phyloP scores from a whole-genome alignment of 257 asterid species.

The Solanum tacnaense region DNA sequence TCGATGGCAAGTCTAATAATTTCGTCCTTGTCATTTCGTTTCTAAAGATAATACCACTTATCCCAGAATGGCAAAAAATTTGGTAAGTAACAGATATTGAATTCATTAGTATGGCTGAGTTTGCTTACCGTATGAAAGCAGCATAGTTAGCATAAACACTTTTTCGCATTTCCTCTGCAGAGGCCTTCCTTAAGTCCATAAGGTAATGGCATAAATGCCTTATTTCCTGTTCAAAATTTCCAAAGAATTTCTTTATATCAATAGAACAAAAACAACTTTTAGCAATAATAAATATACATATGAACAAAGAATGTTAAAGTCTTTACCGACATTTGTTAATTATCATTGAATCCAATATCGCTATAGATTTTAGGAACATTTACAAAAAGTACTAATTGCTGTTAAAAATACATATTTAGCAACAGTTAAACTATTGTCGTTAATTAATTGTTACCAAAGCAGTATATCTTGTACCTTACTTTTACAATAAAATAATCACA shows the following conservation, averaged over 20 bases:
- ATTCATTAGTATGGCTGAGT: neutral
- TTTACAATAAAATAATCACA: neutral
- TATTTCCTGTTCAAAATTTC: slow-evolving; percentile 49
- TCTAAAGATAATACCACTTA: neutral
- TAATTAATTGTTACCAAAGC: neutral
- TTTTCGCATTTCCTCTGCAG: slow-evolving; percentile 94
- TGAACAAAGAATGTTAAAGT: fast-evolving
- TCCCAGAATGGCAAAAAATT: neutral
- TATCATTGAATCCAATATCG: fast-evolving
- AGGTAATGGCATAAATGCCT: slow-evolving; percentile 72
- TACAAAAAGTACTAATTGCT: fast-evolving
- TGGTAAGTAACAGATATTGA: neutral
- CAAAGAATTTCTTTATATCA: neutral
- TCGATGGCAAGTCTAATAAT: neutral
- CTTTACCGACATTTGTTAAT: neutral
- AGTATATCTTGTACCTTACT: neutral
- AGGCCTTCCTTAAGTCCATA: slow-evolving; percentile 68
- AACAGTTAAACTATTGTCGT: too few relatives aligned
- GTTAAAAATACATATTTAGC: neutral
- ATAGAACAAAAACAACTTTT: neutral
- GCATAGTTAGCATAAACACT: slow-evolving; percentile 87
- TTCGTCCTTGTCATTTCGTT: neutral
- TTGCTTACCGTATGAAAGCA: slow-evolving; percentile 63
- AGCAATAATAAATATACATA: too few relatives aligned
- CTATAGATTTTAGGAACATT: too few relatives aligned